These are phyloP conservation scores for Cryptosporidium andersoni DNA, from an alignment of 169 alveolate genomes.

Conservation along the genomic window DNA sequence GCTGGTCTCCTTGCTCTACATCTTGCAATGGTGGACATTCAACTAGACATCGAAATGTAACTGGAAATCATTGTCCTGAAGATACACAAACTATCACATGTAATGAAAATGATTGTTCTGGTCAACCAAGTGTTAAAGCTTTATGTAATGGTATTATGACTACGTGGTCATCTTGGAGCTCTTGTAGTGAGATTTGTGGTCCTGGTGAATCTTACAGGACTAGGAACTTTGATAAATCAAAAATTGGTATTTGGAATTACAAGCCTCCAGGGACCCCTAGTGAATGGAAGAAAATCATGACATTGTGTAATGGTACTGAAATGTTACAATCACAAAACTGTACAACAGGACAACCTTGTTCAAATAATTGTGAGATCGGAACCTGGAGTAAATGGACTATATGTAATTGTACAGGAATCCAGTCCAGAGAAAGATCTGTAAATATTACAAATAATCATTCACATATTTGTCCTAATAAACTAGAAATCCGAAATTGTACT, in stretches of 20 bases:
- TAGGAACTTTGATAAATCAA: constrained; percentile 42
- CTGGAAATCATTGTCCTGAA: constrained; percentile 18
- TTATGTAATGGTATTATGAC: constrained; percentile 32
- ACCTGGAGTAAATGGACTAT: constrained; percentile 55
- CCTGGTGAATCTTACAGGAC: constrained; percentile 20
- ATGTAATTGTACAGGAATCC: constrained; percentile 44
- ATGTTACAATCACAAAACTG: constrained; percentile 34
- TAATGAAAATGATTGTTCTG: constrained; percentile 5
- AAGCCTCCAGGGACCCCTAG: constrained; percentile 45
- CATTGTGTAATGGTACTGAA: constrained; percentile 20
- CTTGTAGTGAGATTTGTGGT: constrained; percentile 56
- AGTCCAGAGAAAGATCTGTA: constrained; percentile 35
- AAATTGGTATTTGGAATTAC: constrained; percentile 42
- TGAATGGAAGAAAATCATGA: constrained; percentile 32
- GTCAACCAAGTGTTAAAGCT: no score
- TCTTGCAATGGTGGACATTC: constrained; percentile 74
- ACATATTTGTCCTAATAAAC: constrained; percentile 12
- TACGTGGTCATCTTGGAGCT: constrained; percentile 57
- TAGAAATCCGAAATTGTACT: constrained; percentile 27
- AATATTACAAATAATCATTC: constrained; percentile 45
- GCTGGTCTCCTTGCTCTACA: constrained; percentile 74
- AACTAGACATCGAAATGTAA: constrained; percentile 49
- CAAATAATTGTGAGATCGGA: constrained; percentile 22
- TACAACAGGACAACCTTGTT: constrained; percentile 24
- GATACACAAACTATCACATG: constrained; percentile 7